Evolutionary conservation across 2,329 filamentous ascomycete genomes (phyloP), one percentile per base, ranked within the genome.

Genomic region (Fusarium sp.): DNA sequence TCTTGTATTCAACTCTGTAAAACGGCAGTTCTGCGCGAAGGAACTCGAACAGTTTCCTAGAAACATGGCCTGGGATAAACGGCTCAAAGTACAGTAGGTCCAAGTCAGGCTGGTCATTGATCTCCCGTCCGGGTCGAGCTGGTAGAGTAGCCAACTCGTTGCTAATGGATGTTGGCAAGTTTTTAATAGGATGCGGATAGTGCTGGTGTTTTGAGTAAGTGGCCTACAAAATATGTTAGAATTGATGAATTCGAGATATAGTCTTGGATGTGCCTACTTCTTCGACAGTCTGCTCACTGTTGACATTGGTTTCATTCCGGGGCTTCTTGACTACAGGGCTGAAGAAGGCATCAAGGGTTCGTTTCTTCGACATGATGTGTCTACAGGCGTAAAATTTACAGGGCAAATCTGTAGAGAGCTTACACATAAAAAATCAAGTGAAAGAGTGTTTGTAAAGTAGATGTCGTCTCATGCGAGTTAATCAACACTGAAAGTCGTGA

Each of bases 21-120:
- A 95, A 95, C 10, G 92, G 92, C 1, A 96, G 82, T 69, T 93
- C 88, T n/a, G 86, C 82, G 2, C 94, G 89, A 2, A 96, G 86
- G 78, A 95, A 95, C 15, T 90, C 84, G 81, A 95, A 96, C 0
- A 95, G 81, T 5, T 89, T 85, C 4, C 86, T 85, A 22, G 90
- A 86, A 12, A 90, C 85, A 14, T 86, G 81, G 3, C 85, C 83
- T 0, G 91, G 88, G 5, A 95, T 87, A 72, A 93, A 95, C 0
- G 93, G 93, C 76, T 94, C 88, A 79, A 92, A 95, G 82, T 94
- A 94, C 10, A 95, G 82, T 0, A 96, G 85, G 79, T 95, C 92
- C 0, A 95, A 86, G 72, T 95, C 89, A 0, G 90, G 88, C 76
- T 93, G 90, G 77, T 94, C 87, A 74, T 90, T 90, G 73, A 95